Evolutionary conservation across 2,329 filamentous ascomycete genomes (phyloP).

Genomic region (Plectosphaerella cucumerina): DNA sequence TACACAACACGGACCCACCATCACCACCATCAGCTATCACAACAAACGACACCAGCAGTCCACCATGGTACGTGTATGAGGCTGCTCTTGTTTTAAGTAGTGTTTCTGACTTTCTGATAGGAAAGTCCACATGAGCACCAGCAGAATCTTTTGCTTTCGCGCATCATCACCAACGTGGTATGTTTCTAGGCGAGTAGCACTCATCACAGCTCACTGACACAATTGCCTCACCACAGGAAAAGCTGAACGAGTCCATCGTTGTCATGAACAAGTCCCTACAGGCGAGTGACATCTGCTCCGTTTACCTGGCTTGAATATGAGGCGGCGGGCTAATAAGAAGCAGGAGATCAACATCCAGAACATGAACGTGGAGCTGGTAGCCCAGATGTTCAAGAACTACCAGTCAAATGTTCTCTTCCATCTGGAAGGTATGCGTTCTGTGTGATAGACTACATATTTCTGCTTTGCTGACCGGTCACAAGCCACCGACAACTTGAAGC

Average conservation of each 20-base stretch:
- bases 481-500: conserved; percentile 83
- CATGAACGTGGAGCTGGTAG: conserved; percentile 97
- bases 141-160: conserved; percentile 86
- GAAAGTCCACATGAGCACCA: conserved; percentile 98
- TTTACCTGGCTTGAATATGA: not conserved
- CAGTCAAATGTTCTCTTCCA: conserved; percentile 97
- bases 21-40: not conserved
- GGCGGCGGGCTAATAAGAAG: not conserved
- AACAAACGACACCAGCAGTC: not conserved
- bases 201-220: not conserved
- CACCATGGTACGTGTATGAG: conserved; percentile 8
- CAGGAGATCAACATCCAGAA: conserved; percentile 98
- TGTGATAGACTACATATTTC: conserved; percentile 3
- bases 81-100: not conserved
- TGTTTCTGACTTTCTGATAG: conserved; percentile 31
- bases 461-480: conserved; percentile 11
- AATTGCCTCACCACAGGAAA: conserved; percentile 60
- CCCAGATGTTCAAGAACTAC: conserved; percentile 99
- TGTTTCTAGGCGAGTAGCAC: not conserved
- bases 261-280: conserved; percentile 91
- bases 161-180: conserved; percentile 97
- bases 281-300: conserved; percentile 42
- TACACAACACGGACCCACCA: not conserved
- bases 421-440: conserved; percentile 68
- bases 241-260: conserved; percentile 90